These are phyloP conservation scores for Hyaloscypha hepaticicola DNA, from an alignment of 495 filamentous ascomycete genomes.

Conservation along the genomic window DNA sequence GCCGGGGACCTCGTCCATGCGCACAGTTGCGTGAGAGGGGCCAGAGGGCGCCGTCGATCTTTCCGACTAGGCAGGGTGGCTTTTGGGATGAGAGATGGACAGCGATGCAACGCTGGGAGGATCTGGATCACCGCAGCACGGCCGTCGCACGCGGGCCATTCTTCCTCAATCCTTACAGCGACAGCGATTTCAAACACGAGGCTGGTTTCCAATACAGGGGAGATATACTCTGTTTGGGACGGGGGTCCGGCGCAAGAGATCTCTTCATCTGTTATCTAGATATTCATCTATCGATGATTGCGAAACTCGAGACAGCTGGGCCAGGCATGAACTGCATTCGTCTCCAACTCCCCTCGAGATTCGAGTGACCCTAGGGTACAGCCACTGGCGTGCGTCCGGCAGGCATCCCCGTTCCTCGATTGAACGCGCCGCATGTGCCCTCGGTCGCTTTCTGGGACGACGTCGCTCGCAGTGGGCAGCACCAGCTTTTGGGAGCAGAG, in stretches of 20 bases:
- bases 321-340: too few species aligned
- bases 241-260: background rate
- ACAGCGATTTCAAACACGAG: background rate
- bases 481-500: too few species aligned
- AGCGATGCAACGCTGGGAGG: background rate
- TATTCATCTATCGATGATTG: background rate
- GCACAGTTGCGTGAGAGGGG: background rate
- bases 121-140: background rate
- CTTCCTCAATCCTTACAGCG: background rate
- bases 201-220: background rate
- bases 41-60: background rate
- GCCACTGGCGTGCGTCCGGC: background rate
- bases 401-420: background rate
- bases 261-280: background rate
- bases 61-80: background rate
- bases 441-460: background rate
- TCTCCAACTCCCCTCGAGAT: background rate
- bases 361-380: background rate
- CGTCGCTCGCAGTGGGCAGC: background rate
- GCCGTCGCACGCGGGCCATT: background rate
- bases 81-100: background rate
- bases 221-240: background rate
- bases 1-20: background rate
- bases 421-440: background rate
- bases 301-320: slow-evolving; percentile 1